Percentiles rank a stretch among this genome's conserved stretches.
Evolutionary conservation across 306 rosid species (phyloP).

Genomic region (Pyrus communis): DNA sequence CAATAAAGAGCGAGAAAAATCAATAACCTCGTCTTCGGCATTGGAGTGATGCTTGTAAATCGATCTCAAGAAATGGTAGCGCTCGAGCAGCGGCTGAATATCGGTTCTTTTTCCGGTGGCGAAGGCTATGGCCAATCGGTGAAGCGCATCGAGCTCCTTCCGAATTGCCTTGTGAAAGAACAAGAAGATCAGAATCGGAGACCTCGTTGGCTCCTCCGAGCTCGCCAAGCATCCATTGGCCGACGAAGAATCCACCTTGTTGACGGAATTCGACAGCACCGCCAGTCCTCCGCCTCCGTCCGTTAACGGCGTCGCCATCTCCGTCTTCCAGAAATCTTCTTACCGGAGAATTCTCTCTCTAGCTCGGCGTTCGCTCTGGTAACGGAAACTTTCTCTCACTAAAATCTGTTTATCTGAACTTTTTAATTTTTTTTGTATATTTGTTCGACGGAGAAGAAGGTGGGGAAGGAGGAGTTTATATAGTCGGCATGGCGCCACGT

Average conservation of each 20-base stretch:
- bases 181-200: constrained; percentile 83
- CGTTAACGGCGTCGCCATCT: constrained; percentile 75
- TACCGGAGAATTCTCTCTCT: not conserved
- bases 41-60: constrained; percentile 86
- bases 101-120: constrained; percentile 73
- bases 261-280: constrained; percentile 55
- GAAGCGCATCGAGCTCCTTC: constrained; percentile 82
- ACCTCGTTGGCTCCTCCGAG: constrained; percentile 40
- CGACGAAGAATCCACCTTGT: constrained; percentile 54
- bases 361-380: not conserved
- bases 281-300: constrained; percentile 79
- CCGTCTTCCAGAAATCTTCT: constrained; percentile 3
- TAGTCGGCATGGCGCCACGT: constrained; percentile 34
- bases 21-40: constrained; percentile 94
- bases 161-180: constrained; percentile 89
- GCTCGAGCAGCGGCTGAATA: constrained; percentile 57
- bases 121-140: constrained; percentile 74
- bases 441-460: constrained; percentile 31
- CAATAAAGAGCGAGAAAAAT: constrained; percentile 4
- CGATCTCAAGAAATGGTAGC: constrained; percentile 77
- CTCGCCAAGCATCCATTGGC: constrained; percentile 36
- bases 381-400: not conserved
- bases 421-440: not conserved
- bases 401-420: not conserved
- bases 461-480: not conserved